A percentile compares a stretch with the other conserved stretches of the same genome.
These are phyloP conservation scores for Cafeteria roenbergensis DNA, from an alignment of 108 stramenopile genomes.

Conservation along the genomic window DNA sequence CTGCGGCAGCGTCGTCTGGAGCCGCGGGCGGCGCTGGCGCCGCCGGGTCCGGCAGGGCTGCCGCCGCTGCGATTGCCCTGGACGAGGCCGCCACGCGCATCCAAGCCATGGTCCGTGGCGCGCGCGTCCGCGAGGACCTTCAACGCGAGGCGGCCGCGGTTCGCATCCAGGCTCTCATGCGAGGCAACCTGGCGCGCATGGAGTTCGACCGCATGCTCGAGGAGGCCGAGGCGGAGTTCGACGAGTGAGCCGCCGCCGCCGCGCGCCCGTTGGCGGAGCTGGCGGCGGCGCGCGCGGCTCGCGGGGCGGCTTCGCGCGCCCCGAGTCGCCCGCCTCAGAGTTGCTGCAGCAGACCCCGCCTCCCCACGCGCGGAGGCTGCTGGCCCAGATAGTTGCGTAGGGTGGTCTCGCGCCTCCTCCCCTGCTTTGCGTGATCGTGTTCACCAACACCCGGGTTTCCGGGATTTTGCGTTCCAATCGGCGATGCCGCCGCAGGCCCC, in stretches of 20 bases:
- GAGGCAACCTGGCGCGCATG: background rate
- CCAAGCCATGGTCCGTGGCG: background rate
- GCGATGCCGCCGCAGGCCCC: too few species aligned
- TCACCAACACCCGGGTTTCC: too few species aligned
- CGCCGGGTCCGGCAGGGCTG: background rate
- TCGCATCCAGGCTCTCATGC: slow-evolving; percentile 5
- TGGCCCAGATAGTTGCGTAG: too few species aligned
- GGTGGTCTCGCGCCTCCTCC: too few species aligned
- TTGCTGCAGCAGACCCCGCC: too few species aligned
- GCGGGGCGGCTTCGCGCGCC: too few species aligned
- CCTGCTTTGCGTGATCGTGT: too few species aligned
- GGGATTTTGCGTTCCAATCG: too few species aligned
- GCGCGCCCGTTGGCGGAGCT: too few species aligned
- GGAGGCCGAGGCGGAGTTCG: background rate
- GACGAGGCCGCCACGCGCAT: background rate
- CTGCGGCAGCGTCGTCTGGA: background rate
- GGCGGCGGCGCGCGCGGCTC: too few species aligned
- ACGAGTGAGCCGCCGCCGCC: background rate
- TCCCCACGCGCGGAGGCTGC: too few species aligned
- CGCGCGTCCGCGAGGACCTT: background rate
- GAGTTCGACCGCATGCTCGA: background rate
- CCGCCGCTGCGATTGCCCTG: background rate
- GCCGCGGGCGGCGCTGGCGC: background rate
- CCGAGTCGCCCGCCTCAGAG: too few species aligned
- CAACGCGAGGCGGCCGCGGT: background rate